phyloP scores from a whole-genome alignment of 2,329 filamentous ascomycete genomes.

The Gnomoniopsis sp. region DNA sequence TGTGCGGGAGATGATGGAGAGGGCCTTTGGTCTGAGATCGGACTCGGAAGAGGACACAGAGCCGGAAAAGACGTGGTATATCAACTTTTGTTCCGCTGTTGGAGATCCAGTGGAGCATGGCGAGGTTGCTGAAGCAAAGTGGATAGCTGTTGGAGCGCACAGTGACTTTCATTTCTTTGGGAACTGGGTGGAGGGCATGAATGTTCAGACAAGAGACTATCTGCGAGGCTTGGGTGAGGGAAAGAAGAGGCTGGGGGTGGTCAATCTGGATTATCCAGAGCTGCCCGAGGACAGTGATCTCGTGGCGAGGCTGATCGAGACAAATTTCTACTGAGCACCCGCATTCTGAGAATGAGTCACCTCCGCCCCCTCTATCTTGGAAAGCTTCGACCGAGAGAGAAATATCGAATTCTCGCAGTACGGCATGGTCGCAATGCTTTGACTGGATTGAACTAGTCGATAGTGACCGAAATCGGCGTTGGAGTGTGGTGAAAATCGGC shows the following conservation, averaged over 20 bases:
- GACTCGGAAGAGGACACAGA: conserved; percentile 21
- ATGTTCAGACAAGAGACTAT: conserved; percentile 33
- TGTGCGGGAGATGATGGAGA: conserved; percentile 34
- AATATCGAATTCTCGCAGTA: neutral
- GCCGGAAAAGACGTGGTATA: conserved; percentile 30
- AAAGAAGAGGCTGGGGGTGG: conserved; percentile 26
- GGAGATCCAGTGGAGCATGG: conserved; percentile 33
- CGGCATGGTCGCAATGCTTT: neutral
- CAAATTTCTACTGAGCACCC: conserved; percentile 32
- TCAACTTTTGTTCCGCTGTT: conserved; percentile 42
- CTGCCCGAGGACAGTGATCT: conserved; percentile 35
- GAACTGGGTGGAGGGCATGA: conserved; percentile 41
- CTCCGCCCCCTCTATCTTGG: too few relatives aligned
- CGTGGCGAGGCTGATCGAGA: conserved; percentile 35
- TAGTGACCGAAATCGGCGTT: conserved; percentile 13
- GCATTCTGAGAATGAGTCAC: neutral
- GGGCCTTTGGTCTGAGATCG: conserved; percentile 23
- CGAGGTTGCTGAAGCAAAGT: conserved; percentile 37
- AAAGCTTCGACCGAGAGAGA: neutral
- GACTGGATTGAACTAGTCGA: neutral
- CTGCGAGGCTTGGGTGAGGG: conserved; percentile 22
- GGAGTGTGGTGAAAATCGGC: neutral
- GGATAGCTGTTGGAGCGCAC: conserved; percentile 42
- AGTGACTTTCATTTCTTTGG: conserved; percentile 30
- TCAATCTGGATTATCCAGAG: conserved; percentile 18